Evolutionary conservation across 1,284 basidiomycete species (phyloP).

Genomic region (Coriolopsis trogii): DNA sequence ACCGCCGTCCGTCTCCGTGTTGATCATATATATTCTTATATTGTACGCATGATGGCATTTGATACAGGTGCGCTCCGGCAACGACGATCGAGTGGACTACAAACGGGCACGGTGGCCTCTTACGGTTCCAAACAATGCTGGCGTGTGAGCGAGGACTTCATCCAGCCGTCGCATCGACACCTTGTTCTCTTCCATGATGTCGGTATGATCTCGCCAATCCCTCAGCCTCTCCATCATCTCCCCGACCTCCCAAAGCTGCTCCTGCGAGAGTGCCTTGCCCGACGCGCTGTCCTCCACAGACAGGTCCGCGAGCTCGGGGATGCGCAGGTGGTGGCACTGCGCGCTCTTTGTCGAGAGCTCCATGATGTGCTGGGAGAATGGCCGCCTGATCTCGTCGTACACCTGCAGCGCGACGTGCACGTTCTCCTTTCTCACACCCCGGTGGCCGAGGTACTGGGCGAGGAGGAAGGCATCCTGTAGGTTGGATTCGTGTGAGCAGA

Average conservation of each 20-base stretch:
- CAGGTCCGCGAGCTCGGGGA: slow-evolving; percentile 1
- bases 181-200: not conserved
- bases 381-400: slow-evolving; percentile 8
- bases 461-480: slow-evolving; percentile 7
- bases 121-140: too few species aligned
- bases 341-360: not conserved
- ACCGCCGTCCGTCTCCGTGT: not conserved
- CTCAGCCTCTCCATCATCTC: not conserved
- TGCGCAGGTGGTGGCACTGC: not conserved
- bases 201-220: not conserved
- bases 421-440: not conserved
- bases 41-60: not conserved
- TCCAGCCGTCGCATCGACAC: not conserved
- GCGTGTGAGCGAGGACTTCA: not conserved
- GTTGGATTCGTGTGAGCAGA: not conserved
- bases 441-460: slow-evolving; percentile 1
- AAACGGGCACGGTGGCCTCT: too few species aligned
- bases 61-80: too few species aligned
- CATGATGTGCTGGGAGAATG: slow-evolving; percentile 4
- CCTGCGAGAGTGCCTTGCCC: not conserved
- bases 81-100: too few species aligned
- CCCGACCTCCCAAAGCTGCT: slow-evolving; percentile 1
- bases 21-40: not conserved
- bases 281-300: not conserved
- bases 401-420: not conserved